Base-by-base conservation (phyloP, 1,284 basidiomycete species). In the Moniliophthora roreri region DNA sequence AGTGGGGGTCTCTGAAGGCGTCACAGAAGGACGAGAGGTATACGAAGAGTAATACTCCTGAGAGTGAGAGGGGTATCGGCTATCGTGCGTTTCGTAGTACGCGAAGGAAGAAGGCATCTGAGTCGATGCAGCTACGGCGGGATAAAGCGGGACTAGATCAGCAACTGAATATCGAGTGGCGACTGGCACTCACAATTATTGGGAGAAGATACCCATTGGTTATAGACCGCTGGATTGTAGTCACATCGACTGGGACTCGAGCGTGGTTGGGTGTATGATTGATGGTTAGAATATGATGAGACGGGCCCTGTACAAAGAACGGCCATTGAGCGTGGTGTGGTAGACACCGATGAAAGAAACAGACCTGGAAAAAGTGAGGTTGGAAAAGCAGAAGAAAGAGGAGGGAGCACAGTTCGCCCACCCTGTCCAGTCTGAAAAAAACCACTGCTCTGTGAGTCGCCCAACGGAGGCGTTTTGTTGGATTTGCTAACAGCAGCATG, bases 281-380 rank as follows among this genome's bases (percentile, higher is more conserved):
- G 28, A 32, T 6, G 72, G 66, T 73, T 79, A 71, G 78, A 67
- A 72, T 81, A 81, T 65, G 44, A 46, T 32, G 74, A 67, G 62
- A 66, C 62, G 72, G 79, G 78, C 71, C 73, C 80, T 82, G 69
- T 71, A 74, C 64, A 73, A 69, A 75, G 69, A 71, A 67, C 70
- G 68, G 67, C 71, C 69, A 72, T 80, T 82, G 79, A 82, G 79
- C 72, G 71, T 62, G 69, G 74, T 73, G 76, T 64, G 68, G 59
- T 69, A 69, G 70, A 77, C 69, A 76, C 71, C 70, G 69, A 46
- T 23, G 44, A 78, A 72, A 72, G 73, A 72, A 76, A 87, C 87
- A 80, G 81, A 89, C 87, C 87, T 89, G 87, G 80, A 85, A 85
- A 85, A 82, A 78, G 82, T 87, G 84, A 88, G 80, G 81, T 84